Evolutionary conservation across 192 early-diverging fungal species (phyloP).

Genomic region (Coemansia sp.): DNA sequence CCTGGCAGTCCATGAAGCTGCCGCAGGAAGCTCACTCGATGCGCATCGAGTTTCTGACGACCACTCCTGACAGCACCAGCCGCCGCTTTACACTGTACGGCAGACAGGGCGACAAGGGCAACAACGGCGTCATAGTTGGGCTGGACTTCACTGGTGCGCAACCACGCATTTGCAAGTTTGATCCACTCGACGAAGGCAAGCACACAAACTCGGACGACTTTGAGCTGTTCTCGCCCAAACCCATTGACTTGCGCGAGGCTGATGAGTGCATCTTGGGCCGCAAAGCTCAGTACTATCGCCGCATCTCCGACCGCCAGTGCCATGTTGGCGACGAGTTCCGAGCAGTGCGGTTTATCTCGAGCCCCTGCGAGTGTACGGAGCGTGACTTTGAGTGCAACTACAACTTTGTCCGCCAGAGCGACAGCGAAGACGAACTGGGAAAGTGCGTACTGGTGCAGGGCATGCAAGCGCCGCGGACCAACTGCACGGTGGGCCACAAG

Average conservation of each 20-base stretch:
- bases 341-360: constrained; percentile 54
- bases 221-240: constrained; percentile 62
- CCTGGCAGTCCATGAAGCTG: constrained; percentile 64
- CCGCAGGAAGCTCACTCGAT: constrained; percentile 67
- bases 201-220: constrained; percentile 59
- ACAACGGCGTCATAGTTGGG: constrained; percentile 28
- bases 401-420: constrained; percentile 70
- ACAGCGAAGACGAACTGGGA: constrained; percentile 19
- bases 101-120: constrained; percentile 30
- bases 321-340: constrained; percentile 70
- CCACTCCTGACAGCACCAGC: constrained; percentile 61
- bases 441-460: constrained; percentile 66
- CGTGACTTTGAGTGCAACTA: constrained; percentile 90
- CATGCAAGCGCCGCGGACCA: constrained; percentile 53
- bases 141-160: constrained; percentile 52
- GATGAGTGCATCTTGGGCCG: constrained; percentile 66
- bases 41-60: constrained; percentile 71
- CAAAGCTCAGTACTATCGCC: constrained; percentile 67
- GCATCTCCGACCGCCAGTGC: constrained; percentile 66
- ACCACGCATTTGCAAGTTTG: constrained; percentile 50
- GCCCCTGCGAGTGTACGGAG: constrained; percentile 70
- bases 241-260: constrained; percentile 40
- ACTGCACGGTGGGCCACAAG: constrained; percentile 54
- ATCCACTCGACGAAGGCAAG: constrained; percentile 27
- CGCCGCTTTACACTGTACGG: constrained; percentile 82